These are phyloP conservation scores for Deinandra increscens DNA, from an alignment of 129 eudicot species.

Conservation along the genomic window DNA sequence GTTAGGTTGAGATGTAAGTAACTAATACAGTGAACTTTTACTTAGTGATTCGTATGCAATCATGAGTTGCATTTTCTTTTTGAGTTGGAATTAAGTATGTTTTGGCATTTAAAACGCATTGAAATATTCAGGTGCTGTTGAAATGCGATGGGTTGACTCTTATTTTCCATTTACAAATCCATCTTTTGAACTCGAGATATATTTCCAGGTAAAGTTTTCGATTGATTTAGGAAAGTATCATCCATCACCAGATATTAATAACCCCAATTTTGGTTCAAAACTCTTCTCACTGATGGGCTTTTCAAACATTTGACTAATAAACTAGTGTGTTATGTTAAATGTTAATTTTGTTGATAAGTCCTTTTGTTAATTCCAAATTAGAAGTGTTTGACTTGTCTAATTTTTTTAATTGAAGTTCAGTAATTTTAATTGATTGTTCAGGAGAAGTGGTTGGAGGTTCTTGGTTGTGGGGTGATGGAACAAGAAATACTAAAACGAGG, in stretches of 20 bases:
- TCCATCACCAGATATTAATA: neutral
- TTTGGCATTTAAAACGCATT: constrained; percentile 17
- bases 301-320: neutral
- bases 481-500: constrained; percentile 83
- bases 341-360: too few species aligned
- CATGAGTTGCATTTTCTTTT: neutral
- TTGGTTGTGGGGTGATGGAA: constrained; percentile 96
- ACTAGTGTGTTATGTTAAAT: neutral
- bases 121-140: constrained; percentile 74
- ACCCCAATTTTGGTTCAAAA: neutral
- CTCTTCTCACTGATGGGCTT: neutral
- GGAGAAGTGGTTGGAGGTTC: constrained; percentile 96
- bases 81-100: neutral
- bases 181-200: constrained; percentile 92
- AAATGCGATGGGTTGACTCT: constrained; percentile 96
- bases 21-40: neutral
- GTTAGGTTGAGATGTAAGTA: neutral
- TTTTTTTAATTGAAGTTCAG: neutral
- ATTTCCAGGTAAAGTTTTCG: constrained; percentile 57
- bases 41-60: neutral
- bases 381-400: neutral
- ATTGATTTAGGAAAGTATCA: neutral
- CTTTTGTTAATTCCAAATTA: neutral
- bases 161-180: constrained; percentile 91
- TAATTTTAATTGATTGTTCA: constrained; percentile 28